Percentiles rank a stretch among this genome's conserved stretches.
These are phyloP conservation scores for Diaporthe batatas DNA, from an alignment of 2,329 filamentous ascomycete species.

Conservation along the genomic window DNA sequence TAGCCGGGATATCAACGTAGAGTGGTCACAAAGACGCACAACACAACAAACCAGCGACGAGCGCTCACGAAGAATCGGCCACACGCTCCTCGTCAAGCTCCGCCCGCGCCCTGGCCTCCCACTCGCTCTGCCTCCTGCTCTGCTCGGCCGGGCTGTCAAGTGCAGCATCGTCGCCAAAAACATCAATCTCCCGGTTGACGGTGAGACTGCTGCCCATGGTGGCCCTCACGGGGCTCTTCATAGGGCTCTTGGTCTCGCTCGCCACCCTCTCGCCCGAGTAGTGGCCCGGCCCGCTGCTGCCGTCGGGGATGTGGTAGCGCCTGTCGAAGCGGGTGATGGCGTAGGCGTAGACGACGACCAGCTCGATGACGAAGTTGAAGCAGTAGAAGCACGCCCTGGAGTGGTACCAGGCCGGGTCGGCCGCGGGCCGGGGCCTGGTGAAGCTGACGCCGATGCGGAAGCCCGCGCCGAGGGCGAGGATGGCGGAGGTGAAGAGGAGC, in stretches of 20 bases:
- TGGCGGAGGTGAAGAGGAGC: conserved; percentile 67
- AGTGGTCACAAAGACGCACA: neutral
- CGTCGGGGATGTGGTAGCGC: conserved; percentile 70
- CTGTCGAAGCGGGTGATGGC: conserved; percentile 77
- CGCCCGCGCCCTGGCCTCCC: conserved; percentile 37
- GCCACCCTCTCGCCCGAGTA: conserved; percentile 33
- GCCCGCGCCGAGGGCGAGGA: conserved; percentile 77
- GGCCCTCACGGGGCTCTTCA: neutral
- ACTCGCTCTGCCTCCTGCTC: conserved; percentile 32
- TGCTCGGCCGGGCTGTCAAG: conserved; percentile 17
- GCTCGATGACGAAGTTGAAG: conserved; percentile 82
- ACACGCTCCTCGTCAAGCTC: conserved; percentile 33
- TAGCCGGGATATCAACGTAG: neutral
- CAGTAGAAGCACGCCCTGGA: conserved; percentile 81
- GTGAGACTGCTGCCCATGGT: conserved; percentile 21
- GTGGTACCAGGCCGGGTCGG: conserved; percentile 77
- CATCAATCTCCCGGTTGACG: conserved; percentile 46
- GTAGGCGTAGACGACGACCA: conserved; percentile 77
- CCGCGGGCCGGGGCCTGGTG: conserved; percentile 59
- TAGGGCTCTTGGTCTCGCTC: neutral
- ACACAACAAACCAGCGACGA: neutral
- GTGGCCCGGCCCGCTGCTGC: conserved; percentile 43
- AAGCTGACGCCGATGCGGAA: conserved; percentile 76
- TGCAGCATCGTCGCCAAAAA: conserved; percentile 43
- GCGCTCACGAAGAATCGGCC: neutral